phyloP scores from a whole-genome alignment of 1,284 basidiomycete species.

The Mycena sp. region DNA sequence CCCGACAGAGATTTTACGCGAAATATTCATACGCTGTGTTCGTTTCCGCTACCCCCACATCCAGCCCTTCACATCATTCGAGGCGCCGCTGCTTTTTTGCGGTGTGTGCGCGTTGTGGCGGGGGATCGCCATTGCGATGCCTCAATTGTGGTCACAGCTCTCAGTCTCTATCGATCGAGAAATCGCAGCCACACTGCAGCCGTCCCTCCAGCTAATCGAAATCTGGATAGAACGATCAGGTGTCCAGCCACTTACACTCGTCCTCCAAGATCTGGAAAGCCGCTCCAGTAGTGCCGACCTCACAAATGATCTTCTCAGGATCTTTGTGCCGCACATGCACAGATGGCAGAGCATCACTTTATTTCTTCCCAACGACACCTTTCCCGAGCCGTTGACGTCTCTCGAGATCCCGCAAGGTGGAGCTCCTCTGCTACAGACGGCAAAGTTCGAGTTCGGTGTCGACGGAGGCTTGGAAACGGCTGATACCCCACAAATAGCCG shows the following conservation, averaged over 20 bases:
- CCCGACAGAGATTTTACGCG: constrained; percentile 10
- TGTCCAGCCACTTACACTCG: constrained; percentile 10
- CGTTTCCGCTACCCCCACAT: background rate
- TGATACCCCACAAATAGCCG: constrained; percentile 2
- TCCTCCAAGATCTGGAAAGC: constrained; percentile 1
- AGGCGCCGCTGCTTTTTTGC: constrained; percentile 18
- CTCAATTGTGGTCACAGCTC: constrained; percentile 14
- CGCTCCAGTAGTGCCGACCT: background rate
- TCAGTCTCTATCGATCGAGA: constrained; percentile 13
- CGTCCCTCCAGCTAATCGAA: constrained; percentile 1
- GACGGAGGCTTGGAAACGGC: background rate
- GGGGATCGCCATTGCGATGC: background rate
- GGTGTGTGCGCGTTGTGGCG: constrained; percentile 12
- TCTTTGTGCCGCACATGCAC: constrained; percentile 16
- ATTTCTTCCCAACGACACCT: constrained; percentile 8
- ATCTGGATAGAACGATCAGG: constrained; percentile 21
- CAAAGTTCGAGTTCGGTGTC: constrained; percentile 9
- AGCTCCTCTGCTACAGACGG: constrained; percentile 13
- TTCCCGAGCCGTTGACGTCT: constrained; percentile 4
- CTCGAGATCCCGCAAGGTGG: background rate
- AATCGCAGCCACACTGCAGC: background rate
- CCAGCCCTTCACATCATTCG: constrained; percentile 9
- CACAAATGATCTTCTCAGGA: background rate
- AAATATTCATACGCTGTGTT: constrained; percentile 18
- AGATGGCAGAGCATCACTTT: constrained; percentile 18